Evolutionary conservation across 2,329 filamentous ascomycete genomes (phyloP).

Genomic region (Sclerotinia trifoliorum): DNA sequence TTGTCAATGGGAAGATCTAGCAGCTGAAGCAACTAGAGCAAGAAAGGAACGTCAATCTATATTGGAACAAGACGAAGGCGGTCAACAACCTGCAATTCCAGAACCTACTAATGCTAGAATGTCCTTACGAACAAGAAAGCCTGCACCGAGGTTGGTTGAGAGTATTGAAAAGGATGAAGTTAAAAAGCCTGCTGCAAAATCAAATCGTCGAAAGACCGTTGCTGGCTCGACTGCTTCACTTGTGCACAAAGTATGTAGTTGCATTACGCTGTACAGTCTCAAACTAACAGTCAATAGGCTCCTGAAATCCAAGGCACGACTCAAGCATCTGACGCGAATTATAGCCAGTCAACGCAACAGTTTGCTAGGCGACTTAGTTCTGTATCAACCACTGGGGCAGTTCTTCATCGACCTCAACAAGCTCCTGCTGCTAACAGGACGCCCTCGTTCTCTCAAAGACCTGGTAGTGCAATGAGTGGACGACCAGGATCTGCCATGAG

Average conservation of each 20-base stretch:
- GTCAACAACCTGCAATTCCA: slow-evolving; percentile 37
- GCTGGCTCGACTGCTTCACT: slow-evolving; percentile 51
- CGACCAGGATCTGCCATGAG: slow-evolving; percentile 47
- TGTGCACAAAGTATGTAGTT: slow-evolving; percentile 44
- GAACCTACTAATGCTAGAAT: slow-evolving; percentile 55
- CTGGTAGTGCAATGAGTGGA: slow-evolving; percentile 46
- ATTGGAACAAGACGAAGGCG: slow-evolving; percentile 41
- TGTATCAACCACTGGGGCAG: slow-evolving; percentile 44
- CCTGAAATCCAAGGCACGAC: slow-evolving; percentile 27
- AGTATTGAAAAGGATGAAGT: slow-evolving; percentile 53
- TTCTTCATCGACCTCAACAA: slow-evolving; percentile 29
- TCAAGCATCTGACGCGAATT: slow-evolving; percentile 37
- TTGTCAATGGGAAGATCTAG: slow-evolving; percentile 75
- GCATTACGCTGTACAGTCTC: neutral
- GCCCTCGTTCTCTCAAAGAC: slow-evolving; percentile 39
- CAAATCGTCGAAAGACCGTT: slow-evolving; percentile 61
- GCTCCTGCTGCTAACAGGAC: slow-evolving; percentile 29
- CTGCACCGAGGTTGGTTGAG: slow-evolving; percentile 50
- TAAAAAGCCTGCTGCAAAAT: slow-evolving; percentile 40
- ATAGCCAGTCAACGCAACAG: slow-evolving; percentile 34
- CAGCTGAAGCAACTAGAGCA: slow-evolving; percentile 62
- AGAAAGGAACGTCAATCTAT: slow-evolving; percentile 64
- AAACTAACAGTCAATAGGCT: slow-evolving; percentile 9
- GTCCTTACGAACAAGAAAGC: slow-evolving; percentile 71
- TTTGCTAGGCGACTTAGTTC: slow-evolving; percentile 45